Conservation (phyloP, 495 filamentous ascomycete genomes). For the Peziza echinospora region DNA sequence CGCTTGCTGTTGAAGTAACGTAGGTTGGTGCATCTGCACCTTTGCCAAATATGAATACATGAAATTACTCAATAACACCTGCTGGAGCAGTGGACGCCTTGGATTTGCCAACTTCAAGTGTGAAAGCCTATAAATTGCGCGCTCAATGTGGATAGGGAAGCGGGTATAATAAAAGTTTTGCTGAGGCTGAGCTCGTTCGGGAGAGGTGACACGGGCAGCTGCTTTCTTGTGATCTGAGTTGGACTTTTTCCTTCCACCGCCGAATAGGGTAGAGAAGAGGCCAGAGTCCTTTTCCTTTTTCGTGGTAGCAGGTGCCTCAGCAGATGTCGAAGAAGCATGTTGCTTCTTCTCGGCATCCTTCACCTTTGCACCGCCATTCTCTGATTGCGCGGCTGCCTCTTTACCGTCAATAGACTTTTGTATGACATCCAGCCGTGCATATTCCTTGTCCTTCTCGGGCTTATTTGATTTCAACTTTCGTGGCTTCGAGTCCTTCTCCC, state of each 20-base stretch:
- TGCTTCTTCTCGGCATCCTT: conserved; percentile 55
- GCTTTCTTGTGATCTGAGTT: conserved; percentile 50
- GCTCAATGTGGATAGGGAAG: conserved; percentile 86
- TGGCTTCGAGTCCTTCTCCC: conserved; percentile 31
- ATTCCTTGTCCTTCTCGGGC: conserved; percentile 36
- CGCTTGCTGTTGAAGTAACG: conserved; percentile 48
- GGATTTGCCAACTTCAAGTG: conserved; percentile 98
- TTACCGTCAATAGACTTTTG: conserved; percentile 50
- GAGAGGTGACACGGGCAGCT: conserved; percentile 52
- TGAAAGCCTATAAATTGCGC: conserved; percentile 95
- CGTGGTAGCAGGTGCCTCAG: conserved; percentile 26
- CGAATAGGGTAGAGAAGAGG: conserved; percentile 76
- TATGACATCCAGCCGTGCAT: conserved; percentile 56
- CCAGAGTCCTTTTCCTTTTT: conserved; percentile 59
- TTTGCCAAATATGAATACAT: conserved; percentile 99
- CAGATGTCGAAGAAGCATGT: conserved; percentile 39
- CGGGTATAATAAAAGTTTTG: conserved; percentile 79
- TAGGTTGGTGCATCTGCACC: conserved; percentile 94
- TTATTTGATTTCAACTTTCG: conserved; percentile 37
- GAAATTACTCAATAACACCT: conserved; percentile 95
- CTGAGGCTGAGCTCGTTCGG: conserved; percentile 47
- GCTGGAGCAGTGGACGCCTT: conserved; percentile 72
- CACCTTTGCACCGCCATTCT: conserved; percentile 9
- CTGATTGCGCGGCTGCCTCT: background rate
- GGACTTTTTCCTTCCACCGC: conserved; percentile 58